Conservation (phyloP, 495 filamentous ascomycete genomes). For the Penicillium cinerascens region DNA sequence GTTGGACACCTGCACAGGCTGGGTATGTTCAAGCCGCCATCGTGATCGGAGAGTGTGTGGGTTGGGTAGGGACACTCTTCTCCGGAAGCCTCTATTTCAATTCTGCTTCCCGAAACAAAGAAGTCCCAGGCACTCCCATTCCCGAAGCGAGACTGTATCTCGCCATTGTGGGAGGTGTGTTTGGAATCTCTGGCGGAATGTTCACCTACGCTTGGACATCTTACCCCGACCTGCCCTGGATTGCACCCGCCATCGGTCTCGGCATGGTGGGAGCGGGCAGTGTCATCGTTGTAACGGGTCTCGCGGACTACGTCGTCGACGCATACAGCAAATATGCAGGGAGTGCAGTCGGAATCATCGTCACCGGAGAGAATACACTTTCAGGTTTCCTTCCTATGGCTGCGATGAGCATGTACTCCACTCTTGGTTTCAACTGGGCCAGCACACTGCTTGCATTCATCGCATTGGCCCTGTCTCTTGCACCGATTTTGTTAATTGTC, state of each 20-base stretch:
- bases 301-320: conserved; percentile 33
- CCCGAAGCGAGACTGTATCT: conserved; percentile 38
- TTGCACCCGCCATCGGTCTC: conserved; percentile 37
- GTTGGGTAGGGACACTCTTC: conserved; percentile 24
- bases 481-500: conserved; percentile 30
- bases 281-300: conserved; percentile 27
- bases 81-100: conserved; percentile 28
- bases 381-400: conserved; percentile 39
- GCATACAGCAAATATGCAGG: conserved; percentile 33
- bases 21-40: conserved; percentile 39
- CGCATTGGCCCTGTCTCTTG: conserved; percentile 27
- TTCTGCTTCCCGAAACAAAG: conserved; percentile 29
- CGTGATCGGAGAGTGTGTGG: conserved; percentile 34
- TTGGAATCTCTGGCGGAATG: conserved; percentile 36
- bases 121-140: conserved; percentile 30
- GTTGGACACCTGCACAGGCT: conserved; percentile 28
- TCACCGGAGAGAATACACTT: conserved; percentile 37
- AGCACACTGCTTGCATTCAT: conserved; percentile 40
- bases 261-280: conserved; percentile 33
- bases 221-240: conserved; percentile 32
- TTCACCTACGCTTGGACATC: conserved; percentile 41
- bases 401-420: conserved; percentile 39
- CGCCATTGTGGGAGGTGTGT: conserved; percentile 25
- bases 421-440: conserved; percentile 44
- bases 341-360: conserved; percentile 35